A percentile compares a stretch with the other conserved stretches of the same genome.
Evolutionary conservation across 108 stramenopile species (phyloP).

Genomic region (Cyclotella kingstonii): DNA sequence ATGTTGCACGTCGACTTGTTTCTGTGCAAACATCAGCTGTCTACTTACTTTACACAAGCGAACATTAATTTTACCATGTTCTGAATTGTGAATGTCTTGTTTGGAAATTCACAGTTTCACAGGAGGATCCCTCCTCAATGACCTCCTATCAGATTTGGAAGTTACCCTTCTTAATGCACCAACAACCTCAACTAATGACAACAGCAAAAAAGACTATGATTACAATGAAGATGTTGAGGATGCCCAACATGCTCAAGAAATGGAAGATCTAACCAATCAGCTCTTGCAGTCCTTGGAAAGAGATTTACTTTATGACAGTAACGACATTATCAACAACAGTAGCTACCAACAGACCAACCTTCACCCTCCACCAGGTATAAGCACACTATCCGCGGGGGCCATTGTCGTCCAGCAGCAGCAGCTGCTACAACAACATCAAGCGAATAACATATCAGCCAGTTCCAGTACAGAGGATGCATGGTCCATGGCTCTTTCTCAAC

Average conservation of each 20-base stretch:
- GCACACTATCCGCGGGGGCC: constrained; percentile 70
- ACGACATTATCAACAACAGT: no score
- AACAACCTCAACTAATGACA: constrained; percentile 43
- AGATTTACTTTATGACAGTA: no score
- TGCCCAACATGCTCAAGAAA: no score
- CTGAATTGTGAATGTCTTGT: neutral
- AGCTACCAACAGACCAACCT: no score
- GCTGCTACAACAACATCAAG: constrained; percentile 4
- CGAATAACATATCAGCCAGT: neutral
- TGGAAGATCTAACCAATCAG: no score
- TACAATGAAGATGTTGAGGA: constrained; percentile 44
- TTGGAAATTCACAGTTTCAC: neutral
- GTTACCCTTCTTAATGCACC: constrained; percentile 26
- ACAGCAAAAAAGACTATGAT: constrained; percentile 23
- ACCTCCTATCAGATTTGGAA: constrained; percentile 73
- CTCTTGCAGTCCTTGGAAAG: no score
- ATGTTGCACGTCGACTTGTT: no score
- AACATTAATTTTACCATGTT: neutral
- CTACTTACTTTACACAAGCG: neutral
- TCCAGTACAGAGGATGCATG: constrained; percentile 58
- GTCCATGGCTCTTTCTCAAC: constrained; percentile 69
- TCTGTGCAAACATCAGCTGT: no score
- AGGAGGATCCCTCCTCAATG: constrained; percentile 77
- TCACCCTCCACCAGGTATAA: no score
- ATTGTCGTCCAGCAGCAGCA: constrained; percentile 49